Evolutionary conservation across 2,329 filamentous ascomycete species (phyloP).

Genomic region (Xylariaceae sp.): DNA sequence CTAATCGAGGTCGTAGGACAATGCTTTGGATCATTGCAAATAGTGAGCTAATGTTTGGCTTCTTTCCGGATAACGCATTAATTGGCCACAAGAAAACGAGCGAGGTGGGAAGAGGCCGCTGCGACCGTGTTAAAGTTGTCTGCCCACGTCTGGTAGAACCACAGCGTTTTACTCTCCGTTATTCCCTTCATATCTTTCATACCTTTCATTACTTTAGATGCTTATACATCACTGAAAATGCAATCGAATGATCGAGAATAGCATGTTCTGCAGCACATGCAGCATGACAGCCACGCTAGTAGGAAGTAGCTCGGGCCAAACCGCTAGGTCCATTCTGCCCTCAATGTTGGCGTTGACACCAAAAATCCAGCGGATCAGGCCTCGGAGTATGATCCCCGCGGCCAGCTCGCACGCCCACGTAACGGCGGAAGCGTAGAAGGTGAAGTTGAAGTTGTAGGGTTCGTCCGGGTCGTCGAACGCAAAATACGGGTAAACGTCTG

Average conservation of each 20-base stretch:
- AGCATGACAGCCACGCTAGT: slow-evolving; percentile 70
- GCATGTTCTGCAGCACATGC: slow-evolving; percentile 74
- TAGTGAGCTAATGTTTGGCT: background rate
- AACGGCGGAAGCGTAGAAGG: slow-evolving; percentile 66
- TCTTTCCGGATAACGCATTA: background rate
- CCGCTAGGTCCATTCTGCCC: slow-evolving; percentile 67
- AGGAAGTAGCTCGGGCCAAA: slow-evolving; percentile 71
- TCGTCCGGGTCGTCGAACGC: slow-evolving; percentile 59
- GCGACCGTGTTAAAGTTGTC: slow-evolving; percentile 17
- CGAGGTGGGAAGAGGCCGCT: slow-evolving; percentile 11
- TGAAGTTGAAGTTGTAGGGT: slow-evolving; percentile 67
- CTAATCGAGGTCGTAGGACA: background rate
- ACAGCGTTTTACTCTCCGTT: slow-evolving; percentile 11
- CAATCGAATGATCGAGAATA: slow-evolving; percentile 71
- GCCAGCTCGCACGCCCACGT: slow-evolving; percentile 72
- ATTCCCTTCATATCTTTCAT: slow-evolving; percentile 7
- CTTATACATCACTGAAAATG: slow-evolving; percentile 53
- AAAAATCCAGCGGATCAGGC: slow-evolving; percentile 64
- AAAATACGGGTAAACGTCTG: slow-evolving; percentile 73
- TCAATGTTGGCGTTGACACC: slow-evolving; percentile 68
- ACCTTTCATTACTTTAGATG: too few species aligned
- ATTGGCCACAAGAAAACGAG: slow-evolving; percentile 18
- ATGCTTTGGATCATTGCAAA: background rate
- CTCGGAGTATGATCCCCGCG: slow-evolving; percentile 64
- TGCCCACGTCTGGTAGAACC: background rate